These are phyloP conservation scores for Helianthus annuus DNA, from an alignment of 129 eudicot species.

Conservation along the genomic window HanXRQr2.0-SUNRISE NC_035439.2:93787061-93787560, in stretches of 20 bases:
- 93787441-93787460: no score
- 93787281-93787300: conserved; percentile 22
- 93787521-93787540: no score
- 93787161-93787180: conserved; percentile 32
- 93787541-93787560: no score
- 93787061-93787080: not conserved
- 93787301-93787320: conserved; percentile 13
- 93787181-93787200: conserved; percentile 27
- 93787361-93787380: not conserved
- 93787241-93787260: not conserved
- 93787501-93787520: no score
- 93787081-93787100: conserved; percentile 24
- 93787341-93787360: not conserved
- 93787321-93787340: conserved; percentile 4
- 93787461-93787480: no score
- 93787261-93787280: conserved; percentile 15
- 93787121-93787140: not conserved
- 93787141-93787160: conserved; percentile 1
- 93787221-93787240: conserved; percentile 19
- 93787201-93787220: conserved; percentile 12
- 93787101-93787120: conserved; percentile 22
- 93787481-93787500: no score
- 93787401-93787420: no score
- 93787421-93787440: no score
- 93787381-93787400: no score